Percentiles rank a stretch among this genome's conserved stretches.
phyloP scores from a whole-genome alignment of 768 basidiomycete species.

The Exidia glandulosa region DNA sequence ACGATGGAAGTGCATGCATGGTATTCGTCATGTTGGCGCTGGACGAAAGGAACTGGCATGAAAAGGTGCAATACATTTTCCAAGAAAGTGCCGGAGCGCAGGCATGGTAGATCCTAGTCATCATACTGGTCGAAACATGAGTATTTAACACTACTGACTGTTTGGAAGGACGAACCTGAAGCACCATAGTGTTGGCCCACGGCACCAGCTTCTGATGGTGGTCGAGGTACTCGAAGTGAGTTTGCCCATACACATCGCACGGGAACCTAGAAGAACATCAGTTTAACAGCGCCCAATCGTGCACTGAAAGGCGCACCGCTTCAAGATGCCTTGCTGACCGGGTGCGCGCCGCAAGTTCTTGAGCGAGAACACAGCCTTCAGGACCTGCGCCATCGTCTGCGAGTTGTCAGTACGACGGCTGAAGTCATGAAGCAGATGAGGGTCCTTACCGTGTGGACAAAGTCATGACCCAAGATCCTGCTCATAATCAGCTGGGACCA shows the following conservation, averaged over 20 bases:
- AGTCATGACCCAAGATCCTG: background rate
- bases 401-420: background rate
- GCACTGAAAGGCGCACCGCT: conserved; percentile 16
- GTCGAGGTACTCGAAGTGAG: conserved; percentile 47
- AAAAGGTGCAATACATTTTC: no score
- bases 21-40: no score
- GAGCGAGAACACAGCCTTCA: conserved; percentile 21
- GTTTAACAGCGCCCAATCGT: background rate
- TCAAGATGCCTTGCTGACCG: conserved; percentile 28
- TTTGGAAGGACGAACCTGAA: conserved; percentile 25
- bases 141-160: no score
- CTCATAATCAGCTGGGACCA: background rate
- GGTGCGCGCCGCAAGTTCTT: conserved; percentile 28
- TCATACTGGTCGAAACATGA: no score
- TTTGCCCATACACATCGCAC: conserved; percentile 32
- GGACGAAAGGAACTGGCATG: no score
- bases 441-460: conserved; percentile 1
- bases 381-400: conserved; percentile 19
- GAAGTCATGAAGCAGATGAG: background rate
- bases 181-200: conserved; percentile 58
- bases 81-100: no score
- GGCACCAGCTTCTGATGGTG: conserved; percentile 36
- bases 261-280: background rate
- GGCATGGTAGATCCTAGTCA: no score
- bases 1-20: no score